phyloP scores from a whole-genome alignment of 805 yeast genomes.

The Scheffersomyces amazonensis region DNA sequence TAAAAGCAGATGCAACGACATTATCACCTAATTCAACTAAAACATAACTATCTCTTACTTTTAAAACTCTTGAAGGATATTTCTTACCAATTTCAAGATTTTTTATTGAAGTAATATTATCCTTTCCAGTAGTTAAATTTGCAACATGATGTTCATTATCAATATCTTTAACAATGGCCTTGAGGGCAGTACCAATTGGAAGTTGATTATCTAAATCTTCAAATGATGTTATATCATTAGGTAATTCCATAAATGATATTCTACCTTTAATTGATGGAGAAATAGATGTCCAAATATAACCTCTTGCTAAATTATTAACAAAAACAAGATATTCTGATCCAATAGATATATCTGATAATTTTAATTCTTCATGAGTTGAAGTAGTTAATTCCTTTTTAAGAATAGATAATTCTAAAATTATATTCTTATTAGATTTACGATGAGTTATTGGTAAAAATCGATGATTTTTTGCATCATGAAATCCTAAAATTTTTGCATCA shows the following conservation, averaged over 20 bases:
- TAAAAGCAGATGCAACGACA: constrained; percentile 60
- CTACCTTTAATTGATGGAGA: constrained; percentile 69
- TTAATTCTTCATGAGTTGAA: constrained; percentile 21
- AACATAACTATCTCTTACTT: constrained; percentile 56
- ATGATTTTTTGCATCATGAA: constrained; percentile 67
- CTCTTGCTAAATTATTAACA: constrained; percentile 62
- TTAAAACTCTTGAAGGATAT: constrained; percentile 61
- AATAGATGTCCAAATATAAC: constrained; percentile 64
- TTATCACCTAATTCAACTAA: constrained; percentile 67
- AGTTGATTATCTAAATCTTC: constrained; percentile 51
- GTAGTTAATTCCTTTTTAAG: constrained; percentile 38
- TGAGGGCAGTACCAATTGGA: constrained; percentile 72
- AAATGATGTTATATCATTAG: constrained; percentile 49
- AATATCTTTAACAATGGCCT: constrained; percentile 50
- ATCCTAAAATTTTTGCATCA: constrained; percentile 70
- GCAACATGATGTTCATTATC: constrained; percentile 55
- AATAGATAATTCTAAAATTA: constrained; percentile 63
- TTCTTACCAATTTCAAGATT: constrained; percentile 55
- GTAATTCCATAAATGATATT: constrained; percentile 60
- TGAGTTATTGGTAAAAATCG: constrained; percentile 65
- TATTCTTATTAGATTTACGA: constrained; percentile 47
- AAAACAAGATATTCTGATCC: constrained; percentile 57
- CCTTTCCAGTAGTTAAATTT: constrained; percentile 47
- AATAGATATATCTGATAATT: constrained; percentile 41
- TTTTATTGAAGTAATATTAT: constrained; percentile 36